These are phyloP conservation scores for Tolypocladium paradoxum DNA, from an alignment of 2,329 filamentous ascomycete genomes.

Conservation along the genomic window DNA sequence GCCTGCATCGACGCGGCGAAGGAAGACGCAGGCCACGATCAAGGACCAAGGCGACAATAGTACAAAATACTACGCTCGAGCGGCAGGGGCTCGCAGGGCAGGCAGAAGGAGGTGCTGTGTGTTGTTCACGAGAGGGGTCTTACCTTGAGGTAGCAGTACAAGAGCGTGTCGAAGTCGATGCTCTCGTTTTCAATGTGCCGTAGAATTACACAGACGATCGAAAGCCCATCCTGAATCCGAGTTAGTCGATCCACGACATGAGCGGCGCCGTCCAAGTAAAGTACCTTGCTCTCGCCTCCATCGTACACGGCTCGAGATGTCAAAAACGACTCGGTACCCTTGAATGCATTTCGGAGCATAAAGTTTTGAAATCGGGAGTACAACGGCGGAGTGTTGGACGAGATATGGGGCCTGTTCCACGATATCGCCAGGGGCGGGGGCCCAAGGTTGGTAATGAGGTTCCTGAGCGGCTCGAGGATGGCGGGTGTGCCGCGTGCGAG, in stretches of 20 bases:
- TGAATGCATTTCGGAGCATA: slow-evolving; percentile 59
- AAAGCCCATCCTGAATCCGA: slow-evolving; percentile 47
- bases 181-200: slow-evolving; percentile 56
- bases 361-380: slow-evolving; percentile 64
- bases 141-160: slow-evolving; percentile 60
- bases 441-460: slow-evolving; percentile 54
- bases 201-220: slow-evolving; percentile 59
- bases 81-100: neutral
- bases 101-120: neutral
- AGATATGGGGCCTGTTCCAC: slow-evolving; percentile 58
- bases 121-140: slow-evolving; percentile 3
- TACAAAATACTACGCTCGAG: neutral
- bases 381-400: slow-evolving; percentile 48
- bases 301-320: slow-evolving; percentile 58
- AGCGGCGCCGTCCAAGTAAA: neutral
- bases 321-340: slow-evolving; percentile 52
- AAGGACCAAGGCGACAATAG: neutral
- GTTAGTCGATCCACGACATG: neutral
- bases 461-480: slow-evolving; percentile 48
- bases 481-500: slow-evolving; percentile 40
- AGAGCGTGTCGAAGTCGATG: slow-evolving; percentile 53
- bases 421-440: slow-evolving; percentile 58
- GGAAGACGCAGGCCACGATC: neutral
- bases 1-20: neutral
- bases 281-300: slow-evolving; percentile 56